Percentiles rank a stretch among this genome's conserved stretches.
Evolutionary conservation across 179 eudicot species (phyloP).

Genomic region (Camellia oleifera): DNA sequence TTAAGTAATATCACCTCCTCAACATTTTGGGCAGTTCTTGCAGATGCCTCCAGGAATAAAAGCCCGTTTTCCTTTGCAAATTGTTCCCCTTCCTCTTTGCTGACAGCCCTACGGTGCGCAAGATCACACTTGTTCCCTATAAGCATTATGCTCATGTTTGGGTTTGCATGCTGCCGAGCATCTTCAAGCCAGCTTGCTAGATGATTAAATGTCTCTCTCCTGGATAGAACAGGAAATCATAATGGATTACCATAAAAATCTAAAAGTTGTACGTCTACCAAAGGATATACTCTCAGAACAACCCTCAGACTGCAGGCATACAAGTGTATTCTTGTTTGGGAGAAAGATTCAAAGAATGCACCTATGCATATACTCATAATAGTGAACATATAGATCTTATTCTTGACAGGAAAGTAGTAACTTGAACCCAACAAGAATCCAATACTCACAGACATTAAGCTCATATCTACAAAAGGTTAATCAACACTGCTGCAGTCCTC

Average conservation of each 20-base stretch:
- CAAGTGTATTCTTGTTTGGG: not conserved
- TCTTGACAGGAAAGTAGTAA: not conserved
- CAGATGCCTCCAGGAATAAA: constrained; percentile 80
- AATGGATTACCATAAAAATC: not conserved
- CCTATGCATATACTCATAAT: not conserved
- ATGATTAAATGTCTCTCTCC: constrained; percentile 88
- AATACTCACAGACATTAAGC: not conserved
- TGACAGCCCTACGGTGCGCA: constrained; percentile 77
- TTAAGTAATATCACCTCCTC: constrained; percentile 60
- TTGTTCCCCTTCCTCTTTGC: constrained; percentile 86
- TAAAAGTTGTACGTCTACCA: not conserved
- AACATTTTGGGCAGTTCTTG: constrained; percentile 75
- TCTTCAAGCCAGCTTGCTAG: constrained; percentile 87
- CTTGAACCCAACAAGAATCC: not conserved
- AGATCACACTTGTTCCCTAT: constrained; percentile 76
- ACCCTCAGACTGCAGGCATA: not conserved
- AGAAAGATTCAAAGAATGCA: not conserved
- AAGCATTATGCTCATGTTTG: constrained; percentile 86
- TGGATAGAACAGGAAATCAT: constrained; percentile 17
- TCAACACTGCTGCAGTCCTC: not conserved
- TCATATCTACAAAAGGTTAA: not conserved
- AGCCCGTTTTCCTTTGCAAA: constrained; percentile 89
- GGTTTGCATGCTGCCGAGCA: constrained; percentile 86
- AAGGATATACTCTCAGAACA: not conserved
- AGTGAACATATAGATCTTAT: not conserved